Base-by-base conservation (phyloP, 176 grass and related monocot genomes). In the Tillandsia fasciculata region DNA sequence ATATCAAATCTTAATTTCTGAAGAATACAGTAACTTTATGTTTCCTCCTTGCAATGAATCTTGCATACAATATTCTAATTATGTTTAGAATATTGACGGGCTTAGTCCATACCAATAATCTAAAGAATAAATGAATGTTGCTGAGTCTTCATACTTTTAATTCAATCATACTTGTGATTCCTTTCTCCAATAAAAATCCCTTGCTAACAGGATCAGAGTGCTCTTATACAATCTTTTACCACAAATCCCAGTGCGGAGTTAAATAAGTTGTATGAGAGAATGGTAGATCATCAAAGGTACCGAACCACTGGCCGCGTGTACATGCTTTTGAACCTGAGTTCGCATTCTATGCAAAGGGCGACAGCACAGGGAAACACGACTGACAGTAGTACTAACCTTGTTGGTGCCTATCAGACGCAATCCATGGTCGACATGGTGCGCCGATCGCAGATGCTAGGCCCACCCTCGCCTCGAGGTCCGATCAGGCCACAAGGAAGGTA, bases 161-260 rank as follows among this genome's bases (percentile, higher is more conserved):
- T 20, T 20, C 20, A 20, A 20, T 20, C 20, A 20, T 20, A 20
- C 20, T 20, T 20, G 20, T 20, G 20, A 56, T 56, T 12, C 8
- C n/a, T 56, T 15, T 56, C 14, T 14, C 53, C 7, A 56, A 14
- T 15, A 56, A 56, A 10, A 33, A 8, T 64, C 49, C 53, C 29
- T 76, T 68, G 64, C 13, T n/a, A 33, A 75, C 81, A 91, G 88
- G 81, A 91, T 59, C 79, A 68, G 50, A 81, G 67, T 81, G 67
- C 73, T 83, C 77, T 91, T 26, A 78, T 87, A 72, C 78, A 87
- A 70, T 83, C 77, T 13, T 80, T 91, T 23, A 87, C 88, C 13
- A 91, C 88, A 28, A 84, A 87, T 64, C 88, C 88, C n/a, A 7
- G 22, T 61, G 71, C 78, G 0, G 86, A 89, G 63, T 68, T 89